These are phyloP conservation scores for Takakia lepidozioides DNA, from an alignment of 225 moss, liverwort and hornwort genomes.

Conservation along the genomic window DNA sequence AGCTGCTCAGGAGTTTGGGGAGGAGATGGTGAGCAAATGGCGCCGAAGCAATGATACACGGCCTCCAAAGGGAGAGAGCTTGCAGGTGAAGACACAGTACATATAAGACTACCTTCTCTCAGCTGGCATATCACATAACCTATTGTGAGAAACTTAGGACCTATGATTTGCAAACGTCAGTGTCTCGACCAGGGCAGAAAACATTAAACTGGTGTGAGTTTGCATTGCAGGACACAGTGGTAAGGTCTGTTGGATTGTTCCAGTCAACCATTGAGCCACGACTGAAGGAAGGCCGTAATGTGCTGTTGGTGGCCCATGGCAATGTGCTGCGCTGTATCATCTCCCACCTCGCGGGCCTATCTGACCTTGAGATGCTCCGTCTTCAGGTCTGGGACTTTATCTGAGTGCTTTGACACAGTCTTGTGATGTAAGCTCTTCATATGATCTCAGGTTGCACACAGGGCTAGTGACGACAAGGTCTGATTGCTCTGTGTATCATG, in stretches of 20 bases:
- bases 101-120: no score
- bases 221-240: conserved; percentile 65
- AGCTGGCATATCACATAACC: no score
- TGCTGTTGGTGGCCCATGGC: conserved; percentile 85
- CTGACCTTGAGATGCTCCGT: conserved; percentile 81
- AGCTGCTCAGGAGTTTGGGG: conserved; percentile 66
- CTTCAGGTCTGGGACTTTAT: conserved; percentile 57
- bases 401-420: no score
- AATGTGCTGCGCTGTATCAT: conserved; percentile 89
- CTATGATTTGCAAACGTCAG: no score
- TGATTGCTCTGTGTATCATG: no score
- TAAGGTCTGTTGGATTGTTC: conserved; percentile 71
- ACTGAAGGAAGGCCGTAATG: conserved; percentile 79
- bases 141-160: no score
- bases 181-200: no score
- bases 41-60: conserved; percentile 88
- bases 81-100: conserved; percentile 76
- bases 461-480: no score
- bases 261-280: conserved; percentile 69
- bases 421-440: no score
- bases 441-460: no score
- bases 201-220: no score
- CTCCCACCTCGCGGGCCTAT: conserved; percentile 70
- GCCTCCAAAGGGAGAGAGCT: conserved; percentile 95
- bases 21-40: conserved; percentile 65